These are phyloP conservation scores for Nemania abortiva DNA, from an alignment of 2,329 filamentous ascomycete genomes.

Conservation along the genomic window DNA sequence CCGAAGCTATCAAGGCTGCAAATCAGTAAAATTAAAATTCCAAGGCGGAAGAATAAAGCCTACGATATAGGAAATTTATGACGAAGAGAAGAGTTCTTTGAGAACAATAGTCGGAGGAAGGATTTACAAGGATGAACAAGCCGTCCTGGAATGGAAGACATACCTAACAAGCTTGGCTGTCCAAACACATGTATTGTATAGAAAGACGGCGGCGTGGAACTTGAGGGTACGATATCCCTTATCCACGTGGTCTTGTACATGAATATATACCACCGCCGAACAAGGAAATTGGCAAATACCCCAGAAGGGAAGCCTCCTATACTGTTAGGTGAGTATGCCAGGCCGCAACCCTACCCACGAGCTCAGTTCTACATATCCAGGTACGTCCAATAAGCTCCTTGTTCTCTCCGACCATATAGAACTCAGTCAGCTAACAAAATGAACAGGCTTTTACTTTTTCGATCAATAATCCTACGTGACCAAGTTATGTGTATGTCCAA, in stretches of 20 bases:
- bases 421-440: conserved; percentile 11
- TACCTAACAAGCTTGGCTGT: conserved; percentile 29
- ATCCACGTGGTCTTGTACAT: conserved; percentile 30
- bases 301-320: not conserved
- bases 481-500: not conserved
- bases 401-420: too few species aligned
- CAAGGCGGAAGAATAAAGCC: not conserved
- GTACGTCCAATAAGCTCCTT: conserved; percentile 14
- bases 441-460: not conserved
- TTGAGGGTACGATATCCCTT: conserved; percentile 6
- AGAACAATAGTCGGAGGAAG: conserved; percentile 16
- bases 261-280: conserved; percentile 27
- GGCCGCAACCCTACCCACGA: not conserved
- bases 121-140: conserved; percentile 19
- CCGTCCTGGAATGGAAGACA: not conserved
- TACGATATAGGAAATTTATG: not conserved
- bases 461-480: not conserved
- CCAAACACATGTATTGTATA: conserved; percentile 40
- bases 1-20: conserved; percentile 57
- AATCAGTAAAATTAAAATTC: conserved; percentile 44
- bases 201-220: conserved; percentile 15
- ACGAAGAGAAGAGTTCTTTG: not conserved
- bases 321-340: conserved; percentile 5
- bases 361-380: not conserved
- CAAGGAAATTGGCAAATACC: conserved; percentile 23